phyloP scores from a whole-genome alignment of 805 yeast species.

The Zygotorulaspora florentina region DNA sequence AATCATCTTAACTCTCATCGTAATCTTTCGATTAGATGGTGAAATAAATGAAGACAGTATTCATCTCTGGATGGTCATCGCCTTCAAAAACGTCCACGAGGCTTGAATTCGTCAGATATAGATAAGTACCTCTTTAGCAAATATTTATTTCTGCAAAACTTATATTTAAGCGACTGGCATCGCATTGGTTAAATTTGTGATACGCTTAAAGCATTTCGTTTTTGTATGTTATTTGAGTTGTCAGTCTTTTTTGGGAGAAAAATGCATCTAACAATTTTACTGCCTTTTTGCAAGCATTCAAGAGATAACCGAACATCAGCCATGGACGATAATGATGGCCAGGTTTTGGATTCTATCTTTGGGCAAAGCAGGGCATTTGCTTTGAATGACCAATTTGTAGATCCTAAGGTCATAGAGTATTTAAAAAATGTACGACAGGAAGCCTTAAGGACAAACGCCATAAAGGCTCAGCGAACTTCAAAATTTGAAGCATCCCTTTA shows the following conservation, averaged over 20 bases:
- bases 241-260: background rate
- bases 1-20: no score
- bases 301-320: background rate
- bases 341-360: constrained; percentile 23
- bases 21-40: no score
- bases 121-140: no score
- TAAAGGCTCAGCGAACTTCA: constrained; percentile 1
- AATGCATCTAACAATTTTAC: background rate
- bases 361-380: constrained; percentile 32
- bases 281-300: background rate
- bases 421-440: constrained; percentile 26
- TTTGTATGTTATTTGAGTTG: no score
- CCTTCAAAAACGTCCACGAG: no score
- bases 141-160: no score
- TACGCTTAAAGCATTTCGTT: no score
- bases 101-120: no score
- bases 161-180: no score
- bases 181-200: no score
- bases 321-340: constrained; percentile 8
- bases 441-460: constrained; percentile 26
- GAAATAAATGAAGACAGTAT: no score
- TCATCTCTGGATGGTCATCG: no score
- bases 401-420: constrained; percentile 27
- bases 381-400: constrained; percentile 21
- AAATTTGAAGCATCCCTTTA: constrained; percentile 23